These are phyloP conservation scores for Fusarium nisikadoi DNA, from an alignment of 2,329 filamentous ascomycete genomes.

Conservation along the genomic window DNA sequence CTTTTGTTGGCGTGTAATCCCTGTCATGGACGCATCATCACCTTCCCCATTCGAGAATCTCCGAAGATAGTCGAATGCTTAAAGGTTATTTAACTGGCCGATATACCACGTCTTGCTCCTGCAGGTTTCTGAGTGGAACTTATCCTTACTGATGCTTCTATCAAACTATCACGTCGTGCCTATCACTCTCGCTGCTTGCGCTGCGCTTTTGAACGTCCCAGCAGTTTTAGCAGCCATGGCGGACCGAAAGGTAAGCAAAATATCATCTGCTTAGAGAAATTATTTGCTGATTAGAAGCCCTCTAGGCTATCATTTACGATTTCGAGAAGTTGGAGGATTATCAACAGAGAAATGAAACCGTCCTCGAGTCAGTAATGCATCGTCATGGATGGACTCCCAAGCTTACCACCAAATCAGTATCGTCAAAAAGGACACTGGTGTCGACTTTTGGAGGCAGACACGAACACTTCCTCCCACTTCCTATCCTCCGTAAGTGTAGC, in stretches of 20 bases:
- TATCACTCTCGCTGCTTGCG: constrained; percentile 4
- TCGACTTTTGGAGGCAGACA: not conserved
- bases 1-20: constrained; percentile 14
- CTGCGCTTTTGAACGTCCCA: not conserved
- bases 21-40: constrained; percentile 11
- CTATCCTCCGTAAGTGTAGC: constrained; percentile 1
- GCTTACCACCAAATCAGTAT: not conserved
- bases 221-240: constrained; percentile 3
- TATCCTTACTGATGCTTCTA: not conserved
- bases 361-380: not conserved
- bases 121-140: not conserved
- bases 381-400: accelerated
- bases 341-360: not conserved
- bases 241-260: not conserved
- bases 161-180: constrained; percentile 19
- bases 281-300: accelerated
- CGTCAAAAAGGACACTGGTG: constrained; percentile 9
- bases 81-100: constrained; percentile 19
- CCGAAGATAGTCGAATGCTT: constrained; percentile 9
- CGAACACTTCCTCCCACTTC: constrained; percentile 7
- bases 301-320: not conserved
- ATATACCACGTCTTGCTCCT: not conserved
- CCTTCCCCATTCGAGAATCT: constrained; percentile 19
- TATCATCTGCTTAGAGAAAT: accelerated
- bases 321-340: constrained; percentile 15